Evolutionary conservation across 1,284 basidiomycete genomes (phyloP), one percentile per base, ranked within the genome.

Genomic region (Malassezia sp.): DNA sequence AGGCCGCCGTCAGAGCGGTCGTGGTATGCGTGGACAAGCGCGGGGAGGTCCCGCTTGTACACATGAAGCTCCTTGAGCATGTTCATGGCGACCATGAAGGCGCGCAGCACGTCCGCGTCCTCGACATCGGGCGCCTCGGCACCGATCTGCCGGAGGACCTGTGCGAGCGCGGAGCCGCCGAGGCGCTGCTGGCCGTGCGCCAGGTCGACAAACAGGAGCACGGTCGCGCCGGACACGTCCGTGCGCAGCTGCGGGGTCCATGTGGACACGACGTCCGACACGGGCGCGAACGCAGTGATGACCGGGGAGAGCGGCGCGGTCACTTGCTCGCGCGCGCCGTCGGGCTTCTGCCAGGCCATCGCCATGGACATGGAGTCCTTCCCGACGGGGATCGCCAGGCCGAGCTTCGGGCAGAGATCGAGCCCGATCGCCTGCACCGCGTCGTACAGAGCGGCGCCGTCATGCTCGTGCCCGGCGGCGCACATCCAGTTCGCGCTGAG

Each of bases 341-440:
- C 44, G 72, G 47, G 51, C 32, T 71, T 72, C 18, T 73, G 56
- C 91, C 91, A 99, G 60, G 82, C 84, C 91, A 96, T 97, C 52
- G 85, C 84, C 91, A 97, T 99, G 26, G 86, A 90, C 93, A 99
- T 96, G 3, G 89, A 95, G 72, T 99, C 91, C 74, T 99, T 99
- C 24, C 93, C 91, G 27, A 97, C 91, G 0, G 91, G 93, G 41
- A 99, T 88, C 20, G 88, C 84, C 18, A 97, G 75, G 10, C 91
- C 90, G 11, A 99, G 78, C 18, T 80, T 80, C n/a, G 91, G 90
- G 71, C 93, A 97, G 10, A 99, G 75, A 52, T 93, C 87, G 75
- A 91, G 78, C 9, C 93, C 91, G 38, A 97, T 79, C 2, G 93
- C 87, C 54, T 83, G 74, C 5, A 96, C 93, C 15, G 90, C 91